Conservation (phyloP, 2,329 filamentous ascomycete genomes). For the Ceratocystis huliohia region DNA sequence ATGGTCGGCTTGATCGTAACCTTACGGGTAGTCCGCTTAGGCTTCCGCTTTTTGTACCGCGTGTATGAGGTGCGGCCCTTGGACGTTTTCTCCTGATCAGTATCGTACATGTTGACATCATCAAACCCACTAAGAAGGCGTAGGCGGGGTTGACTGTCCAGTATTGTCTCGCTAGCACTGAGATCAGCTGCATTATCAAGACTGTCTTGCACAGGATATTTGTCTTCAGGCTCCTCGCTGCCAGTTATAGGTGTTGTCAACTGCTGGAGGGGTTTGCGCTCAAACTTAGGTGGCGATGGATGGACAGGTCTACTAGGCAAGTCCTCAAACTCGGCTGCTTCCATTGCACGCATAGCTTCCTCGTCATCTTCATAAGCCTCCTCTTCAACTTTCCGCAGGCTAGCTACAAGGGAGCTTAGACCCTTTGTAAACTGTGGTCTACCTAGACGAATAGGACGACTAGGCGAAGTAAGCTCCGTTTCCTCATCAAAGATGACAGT, state of each 20-base stretch:
- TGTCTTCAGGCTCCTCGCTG: constrained; percentile 15
- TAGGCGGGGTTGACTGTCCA: constrained; percentile 34
- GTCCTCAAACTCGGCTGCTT: constrained; percentile 33
- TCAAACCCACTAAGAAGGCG: constrained; percentile 49
- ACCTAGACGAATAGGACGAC: constrained; percentile 38
- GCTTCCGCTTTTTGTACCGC: constrained; percentile 70
- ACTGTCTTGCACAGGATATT: not conserved
- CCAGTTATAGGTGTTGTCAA: constrained; percentile 9
- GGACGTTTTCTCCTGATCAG: constrained; percentile 36
- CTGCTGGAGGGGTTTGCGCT: constrained; percentile 17
- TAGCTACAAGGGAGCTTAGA: constrained; percentile 61
- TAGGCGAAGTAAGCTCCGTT: constrained; percentile 7
- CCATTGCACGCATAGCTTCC: constrained; percentile 60
- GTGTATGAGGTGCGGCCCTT: constrained; percentile 47
- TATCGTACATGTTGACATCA: constrained; percentile 47
- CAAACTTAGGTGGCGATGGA: constrained; percentile 22
- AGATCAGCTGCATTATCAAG: not conserved
- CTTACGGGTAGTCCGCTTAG: constrained; percentile 63
- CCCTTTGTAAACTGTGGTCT: constrained; percentile 53
- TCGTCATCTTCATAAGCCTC: constrained; percentile 59
- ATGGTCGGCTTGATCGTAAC: constrained; percentile 49
- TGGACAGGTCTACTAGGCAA: not conserved
- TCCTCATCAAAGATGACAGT: constrained; percentile 5
- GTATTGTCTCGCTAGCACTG: constrained; percentile 26
- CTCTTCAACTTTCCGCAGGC: constrained; percentile 56